Base-by-base conservation (phyloP, 2,329 filamentous ascomycete genomes). In the Kalaharituber pfeilii region DNA sequence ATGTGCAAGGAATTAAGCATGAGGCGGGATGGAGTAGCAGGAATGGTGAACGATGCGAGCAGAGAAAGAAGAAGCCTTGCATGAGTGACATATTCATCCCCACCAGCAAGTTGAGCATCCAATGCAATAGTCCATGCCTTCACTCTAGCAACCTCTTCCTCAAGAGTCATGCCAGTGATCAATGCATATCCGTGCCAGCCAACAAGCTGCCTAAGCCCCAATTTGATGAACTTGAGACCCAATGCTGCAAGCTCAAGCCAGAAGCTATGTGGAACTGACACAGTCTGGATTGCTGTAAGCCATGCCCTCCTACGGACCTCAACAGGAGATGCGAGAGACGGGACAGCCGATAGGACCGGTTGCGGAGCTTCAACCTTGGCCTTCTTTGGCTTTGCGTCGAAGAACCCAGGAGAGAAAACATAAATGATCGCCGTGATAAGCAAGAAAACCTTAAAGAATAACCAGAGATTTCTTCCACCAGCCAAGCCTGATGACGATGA, bases 1-100 rank as follows among this genome's bases (percentile, higher is more conserved):
- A 93, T 82, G 65, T 96, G 89, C 33, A 96, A 72, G 1, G 89
- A 85, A 68, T 94, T 93, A 54, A 94, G 76, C 85, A 95, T 94
- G 53, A 94, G 75, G 44, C 86, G 77, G 49, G 77, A 75, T 1
- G 89, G 86, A 0, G 85, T 91, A 56, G 86, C 80, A 9, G 88
- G 87, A 1, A 95, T 73, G 0, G 88, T 94, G 24, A 82, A 82
- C 1, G 88, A 93, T 7, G 88, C 87, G 64, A 95, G 81, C 25
- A 95, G 74, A 0, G 88, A 94, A 50, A 95, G 73, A 0, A 89
- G 78, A 28, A 95, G 74, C 50, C 89, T 80, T 67, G 85, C 87
- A 68, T 84, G 87, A 72, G 83, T 94, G 62, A 95, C 84, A 66
- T 94, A 85, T 7, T 82, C 77, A 67, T 95, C 89, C 13, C 89